Evolutionary conservation across 169 alveolate genomes (phyloP), one percentile per base, ranked within the genome.

Genomic region (Plasmodium adleri): DNA sequence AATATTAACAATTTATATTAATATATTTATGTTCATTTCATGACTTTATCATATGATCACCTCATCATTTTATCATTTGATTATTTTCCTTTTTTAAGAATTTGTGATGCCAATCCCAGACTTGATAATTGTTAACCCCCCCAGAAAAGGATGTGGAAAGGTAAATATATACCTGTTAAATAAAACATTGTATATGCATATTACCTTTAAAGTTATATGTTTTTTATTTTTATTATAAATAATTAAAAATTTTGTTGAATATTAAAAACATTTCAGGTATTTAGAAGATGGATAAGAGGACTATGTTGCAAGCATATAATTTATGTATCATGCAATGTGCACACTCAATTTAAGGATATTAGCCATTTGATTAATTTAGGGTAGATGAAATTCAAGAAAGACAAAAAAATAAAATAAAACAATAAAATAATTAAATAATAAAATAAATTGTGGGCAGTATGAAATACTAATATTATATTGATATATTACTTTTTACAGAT

Each of bases 81-180:
- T 39, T 1, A 39, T 39, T 83, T 68, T 22, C 45, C 24, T 63
- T n/a, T 52, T 20, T 43, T 17, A 58, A 86, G 92, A 86, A 45
- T 86, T 86, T 72, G 92, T 72, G 10, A 86, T 86, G 49, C 87
- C 92, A 60, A 20, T 71, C n/a, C 92, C 92, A 22, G 88, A 86
- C 49, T 32, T 86, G 20, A 39, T 86, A 22, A 86, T 86, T 20
- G 72, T 86, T 62, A 86, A 86, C 54, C 92, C 92, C 1, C 92
- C 92, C 2, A 54, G 92, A 66, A 86, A 86, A 58, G 92, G 92
- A 43, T 86, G 92, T 32, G 92, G 72, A 86, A 86, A 86, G 54
- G 91, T 83, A 68, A 58, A 62, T 39, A 39, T 39, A 39, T 39
- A 39, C 47, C 5, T 39, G 47, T 39, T 6, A 39, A 39, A 39